Evolutionary conservation across 352 stramenopile species (phyloP), one percentile per base, ranked within the genome.

Genomic region (Pythium catenulatum): DNA sequence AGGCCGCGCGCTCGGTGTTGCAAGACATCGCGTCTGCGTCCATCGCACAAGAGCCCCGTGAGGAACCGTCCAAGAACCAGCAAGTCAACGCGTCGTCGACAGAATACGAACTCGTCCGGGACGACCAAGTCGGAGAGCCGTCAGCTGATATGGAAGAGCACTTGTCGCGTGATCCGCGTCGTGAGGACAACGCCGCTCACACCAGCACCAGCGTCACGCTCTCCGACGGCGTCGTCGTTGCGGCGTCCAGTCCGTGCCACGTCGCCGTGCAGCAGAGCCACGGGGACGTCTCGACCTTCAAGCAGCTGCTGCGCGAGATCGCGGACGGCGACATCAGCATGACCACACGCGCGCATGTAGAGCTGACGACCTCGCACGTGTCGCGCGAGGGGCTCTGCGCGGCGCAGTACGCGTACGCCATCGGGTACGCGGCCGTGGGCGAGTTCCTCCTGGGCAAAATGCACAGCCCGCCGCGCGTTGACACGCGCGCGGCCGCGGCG

Each of bases 221-320:
- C 27, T n/a, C 61, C 13, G 48, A 54, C 0, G 50, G 79, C 50
- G 45, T 17, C 21, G n/a, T 50, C n/a, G 39, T n/a, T n/a, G n/a
- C n/a, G n/a, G n/a, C n/a, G 45, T 52, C 19, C 6, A 85, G 87
- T 52, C 85, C 72, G 30, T 87, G 74, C 68, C 73, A 87, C 59
- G 56, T 34, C 11, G 79, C 85, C 1, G 58, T 89, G 9, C 65
- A 78, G 15, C 34, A 77, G 27, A 75, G 79, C 36, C 34, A 73
- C 2, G 79, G 69, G 11, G 54, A 82, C 27, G 23, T 87, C 0
- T 14, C 63, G 1, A 41, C 46, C 23, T 80, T 85, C 27, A 36
- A 72, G 1, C 19, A 82, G 30, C 74, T 87, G n/a, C 25, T 68
- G 1, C 30, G 75, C 23, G 48, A 58, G 6, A 68, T 82, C n/a